phyloP scores from a whole-genome alignment of 495 filamentous ascomycete species.

The Neurospora terricola region DNA sequence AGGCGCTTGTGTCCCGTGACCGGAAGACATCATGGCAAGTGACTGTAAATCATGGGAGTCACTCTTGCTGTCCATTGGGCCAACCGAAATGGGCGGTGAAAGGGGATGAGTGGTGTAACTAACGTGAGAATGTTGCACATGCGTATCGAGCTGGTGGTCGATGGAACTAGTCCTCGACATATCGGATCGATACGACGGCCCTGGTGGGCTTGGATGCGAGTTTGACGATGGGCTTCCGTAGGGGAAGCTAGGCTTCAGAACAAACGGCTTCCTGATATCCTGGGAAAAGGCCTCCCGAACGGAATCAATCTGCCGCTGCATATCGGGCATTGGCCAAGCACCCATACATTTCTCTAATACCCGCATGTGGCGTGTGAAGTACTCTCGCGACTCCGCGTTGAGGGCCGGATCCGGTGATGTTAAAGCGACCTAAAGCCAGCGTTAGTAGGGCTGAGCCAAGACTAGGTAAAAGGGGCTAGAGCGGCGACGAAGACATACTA shows the following conservation, averaged over 20 bases:
- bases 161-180: conserved; percentile 29
- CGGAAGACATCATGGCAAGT: conserved; percentile 62
- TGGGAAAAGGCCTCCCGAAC: conserved; percentile 89
- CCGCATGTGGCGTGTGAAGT: conserved; percentile 91
- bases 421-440: conserved; percentile 60
- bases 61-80: conserved; percentile 65
- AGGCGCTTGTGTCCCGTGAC: conserved; percentile 36
- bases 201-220: conserved; percentile 52
- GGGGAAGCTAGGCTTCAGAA: conserved; percentile 79
- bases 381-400: conserved; percentile 75
- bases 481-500: conserved; percentile 49
- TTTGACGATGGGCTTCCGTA: conserved; percentile 69
- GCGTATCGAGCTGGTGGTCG: conserved; percentile 31
- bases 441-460: not conserved
- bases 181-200: conserved; percentile 35
- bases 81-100: conserved; percentile 71
- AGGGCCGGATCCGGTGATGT: conserved; percentile 90
- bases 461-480: not conserved
- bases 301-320: conserved; percentile 83
- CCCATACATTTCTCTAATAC: conserved; percentile 78
- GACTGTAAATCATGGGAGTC: conserved; percentile 73
- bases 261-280: conserved; percentile 75
- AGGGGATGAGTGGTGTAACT: conserved; percentile 69
- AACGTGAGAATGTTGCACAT: conserved; percentile 53
- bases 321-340: conserved; percentile 86